A percentile compares a stretch with the other conserved stretches of the same genome.
phyloP scores from a whole-genome alignment of 495 filamentous ascomycete genomes.

The Penicillium soppii region DNA sequence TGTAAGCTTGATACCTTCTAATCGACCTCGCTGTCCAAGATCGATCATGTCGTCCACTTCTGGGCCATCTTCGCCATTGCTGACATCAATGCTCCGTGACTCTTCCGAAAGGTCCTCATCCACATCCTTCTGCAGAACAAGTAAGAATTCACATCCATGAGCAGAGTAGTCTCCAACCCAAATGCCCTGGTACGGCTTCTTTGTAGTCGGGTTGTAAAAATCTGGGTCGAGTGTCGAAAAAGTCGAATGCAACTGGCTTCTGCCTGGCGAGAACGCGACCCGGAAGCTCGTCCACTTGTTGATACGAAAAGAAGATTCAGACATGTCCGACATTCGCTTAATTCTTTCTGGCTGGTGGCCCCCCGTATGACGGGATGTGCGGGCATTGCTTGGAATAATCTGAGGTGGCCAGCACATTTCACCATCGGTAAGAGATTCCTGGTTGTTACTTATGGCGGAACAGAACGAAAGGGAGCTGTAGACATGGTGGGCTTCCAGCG shows the following conservation, averaged over 20 bases:
- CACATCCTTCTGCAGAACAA: slow-evolving; percentile 69
- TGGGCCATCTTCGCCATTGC: slow-evolving; percentile 4
- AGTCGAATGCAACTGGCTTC: slow-evolving; percentile 68
- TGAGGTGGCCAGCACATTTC: slow-evolving; percentile 70
- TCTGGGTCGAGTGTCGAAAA: slow-evolving; percentile 71
- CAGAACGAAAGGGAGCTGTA: slow-evolving; percentile 45
- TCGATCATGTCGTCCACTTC: neutral
- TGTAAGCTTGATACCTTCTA: slow-evolving; percentile 86
- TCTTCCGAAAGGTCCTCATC: neutral
- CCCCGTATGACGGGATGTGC: slow-evolving; percentile 23
- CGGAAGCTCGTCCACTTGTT: slow-evolving; percentile 66
- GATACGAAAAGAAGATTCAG: slow-evolving; percentile 67
- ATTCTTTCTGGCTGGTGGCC: slow-evolving; percentile 38
- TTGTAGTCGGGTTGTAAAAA: slow-evolving; percentile 72
- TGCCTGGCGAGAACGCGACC: slow-evolving; percentile 35
- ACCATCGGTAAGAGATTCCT: slow-evolving; percentile 23
- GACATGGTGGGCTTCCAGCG: slow-evolving; percentile 41
- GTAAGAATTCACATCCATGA: slow-evolving; percentile 86
- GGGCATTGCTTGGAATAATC: slow-evolving; percentile 58
- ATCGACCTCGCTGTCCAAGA: slow-evolving; percentile 45
- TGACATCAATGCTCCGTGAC: neutral
- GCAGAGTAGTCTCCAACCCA: slow-evolving; percentile 89
- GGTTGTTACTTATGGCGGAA: slow-evolving; percentile 30
- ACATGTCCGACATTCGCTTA: slow-evolving; percentile 48
- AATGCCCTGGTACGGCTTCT: slow-evolving; percentile 81